These are phyloP conservation scores for Jatropha curcas DNA, from an alignment of 345 rosid species.

Conservation along the genomic window DNA sequence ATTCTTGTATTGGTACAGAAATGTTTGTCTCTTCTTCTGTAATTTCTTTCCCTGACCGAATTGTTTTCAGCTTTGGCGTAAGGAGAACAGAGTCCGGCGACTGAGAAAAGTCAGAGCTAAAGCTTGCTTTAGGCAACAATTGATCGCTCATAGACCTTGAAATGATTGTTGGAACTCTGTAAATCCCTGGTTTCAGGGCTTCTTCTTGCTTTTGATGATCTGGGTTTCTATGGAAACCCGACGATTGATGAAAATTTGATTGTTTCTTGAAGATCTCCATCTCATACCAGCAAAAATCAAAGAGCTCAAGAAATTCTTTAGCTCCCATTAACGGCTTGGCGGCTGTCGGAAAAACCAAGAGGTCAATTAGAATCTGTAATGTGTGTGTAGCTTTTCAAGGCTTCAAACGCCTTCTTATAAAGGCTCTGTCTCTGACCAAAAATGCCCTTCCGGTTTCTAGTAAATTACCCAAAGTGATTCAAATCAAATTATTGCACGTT, in stretches of 20 bases:
- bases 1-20: neutral
- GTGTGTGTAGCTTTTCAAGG: neutral
- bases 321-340: constrained; percentile 38
- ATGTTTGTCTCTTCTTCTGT: constrained; percentile 23
- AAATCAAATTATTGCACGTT: constrained; percentile 26
- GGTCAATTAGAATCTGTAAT: neutral
- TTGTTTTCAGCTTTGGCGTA: constrained; percentile 37
- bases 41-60: constrained; percentile 41
- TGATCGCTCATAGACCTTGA: constrained; percentile 60
- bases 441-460: constrained; percentile 18
- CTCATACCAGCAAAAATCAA: constrained; percentile 52
- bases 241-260: constrained; percentile 1
- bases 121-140: constrained; percentile 34
- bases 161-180: constrained; percentile 29
- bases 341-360: constrained; percentile 8
- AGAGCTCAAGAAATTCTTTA: constrained; percentile 33
- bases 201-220: constrained; percentile 27
- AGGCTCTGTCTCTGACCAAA: neutral
- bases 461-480: constrained; percentile 4
- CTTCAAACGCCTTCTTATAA: no score
- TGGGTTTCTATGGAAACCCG: constrained; percentile 24
- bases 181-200: constrained; percentile 19
- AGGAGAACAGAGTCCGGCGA: constrained; percentile 54
- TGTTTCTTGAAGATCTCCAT: constrained; percentile 41
- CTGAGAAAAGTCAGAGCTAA: constrained; percentile 18